Conservation (phyloP, 2,329 filamentous ascomycete species). For the Chaetomiaceae sp. region DNA sequence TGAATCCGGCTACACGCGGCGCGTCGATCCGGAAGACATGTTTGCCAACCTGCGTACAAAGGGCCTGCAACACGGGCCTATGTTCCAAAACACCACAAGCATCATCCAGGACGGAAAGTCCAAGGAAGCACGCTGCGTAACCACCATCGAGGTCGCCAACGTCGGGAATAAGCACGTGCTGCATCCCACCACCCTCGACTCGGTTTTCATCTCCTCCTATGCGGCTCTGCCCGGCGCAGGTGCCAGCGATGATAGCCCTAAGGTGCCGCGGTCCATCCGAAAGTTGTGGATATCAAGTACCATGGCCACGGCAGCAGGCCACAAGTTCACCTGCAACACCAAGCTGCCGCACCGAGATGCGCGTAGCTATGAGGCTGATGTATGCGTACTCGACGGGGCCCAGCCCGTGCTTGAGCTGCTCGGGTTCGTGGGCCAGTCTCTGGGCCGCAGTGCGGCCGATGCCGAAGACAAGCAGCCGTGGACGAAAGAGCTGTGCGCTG, state of each 20-base stretch:
- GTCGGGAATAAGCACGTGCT: constrained; percentile 25
- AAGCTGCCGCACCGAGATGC: neutral
- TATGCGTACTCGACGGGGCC: neutral
- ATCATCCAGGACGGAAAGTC: constrained; percentile 24
- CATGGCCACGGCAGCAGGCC: neutral
- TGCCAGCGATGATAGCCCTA: neutral
- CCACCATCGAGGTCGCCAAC: constrained; percentile 17
- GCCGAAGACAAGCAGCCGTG: neutral
- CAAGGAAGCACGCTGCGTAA: constrained; percentile 24
- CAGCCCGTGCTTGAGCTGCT: neutral
- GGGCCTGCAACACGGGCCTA: constrained; percentile 32
- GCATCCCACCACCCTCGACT: constrained; percentile 38
- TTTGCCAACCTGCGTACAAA: constrained; percentile 14
- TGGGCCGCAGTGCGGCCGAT: neutral
- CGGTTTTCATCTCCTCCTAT: constrained; percentile 32
- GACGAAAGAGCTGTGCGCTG: neutral
- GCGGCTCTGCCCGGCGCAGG: constrained; percentile 23
- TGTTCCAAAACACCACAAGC: constrained; percentile 28
- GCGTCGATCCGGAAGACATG: neutral
- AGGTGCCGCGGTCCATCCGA: constrained; percentile 16
- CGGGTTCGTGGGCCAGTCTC: neutral
- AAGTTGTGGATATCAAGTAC: neutral
- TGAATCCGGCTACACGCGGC: no score
- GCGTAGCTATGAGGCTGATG: neutral
- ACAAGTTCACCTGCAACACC: neutral